Conservation (phyloP, 2,329 filamentous ascomycete genomes). For the Dactylellina leptospora region DNA sequence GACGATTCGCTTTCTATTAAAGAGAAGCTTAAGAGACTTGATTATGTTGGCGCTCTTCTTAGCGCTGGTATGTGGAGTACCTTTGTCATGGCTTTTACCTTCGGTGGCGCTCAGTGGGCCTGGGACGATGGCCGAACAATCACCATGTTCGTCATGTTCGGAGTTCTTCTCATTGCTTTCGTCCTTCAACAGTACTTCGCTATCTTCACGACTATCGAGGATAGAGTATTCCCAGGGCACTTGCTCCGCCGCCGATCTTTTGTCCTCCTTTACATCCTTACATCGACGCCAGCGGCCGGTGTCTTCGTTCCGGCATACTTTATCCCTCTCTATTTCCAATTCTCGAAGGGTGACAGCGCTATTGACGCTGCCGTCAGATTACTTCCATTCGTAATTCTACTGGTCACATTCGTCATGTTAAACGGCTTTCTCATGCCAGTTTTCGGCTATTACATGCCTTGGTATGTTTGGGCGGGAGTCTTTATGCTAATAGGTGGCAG, state of each 20-base stretch:
- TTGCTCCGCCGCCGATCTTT: constrained; percentile 61
- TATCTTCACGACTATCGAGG: constrained; percentile 62
- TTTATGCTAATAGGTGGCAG: constrained; percentile 58
- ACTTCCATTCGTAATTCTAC: constrained; percentile 61
- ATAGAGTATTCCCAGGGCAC: constrained; percentile 65
- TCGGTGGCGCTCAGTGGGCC: constrained; percentile 64
- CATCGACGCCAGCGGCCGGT: constrained; percentile 59
- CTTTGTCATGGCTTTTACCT: constrained; percentile 65
- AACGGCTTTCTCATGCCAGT: constrained; percentile 61
- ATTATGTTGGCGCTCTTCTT: constrained; percentile 64
- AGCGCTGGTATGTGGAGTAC: constrained; percentile 61
- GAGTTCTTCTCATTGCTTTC: constrained; percentile 62
- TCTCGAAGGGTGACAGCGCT: constrained; percentile 62
- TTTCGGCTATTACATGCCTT: constrained; percentile 61
- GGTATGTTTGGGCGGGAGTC: constrained; percentile 60
- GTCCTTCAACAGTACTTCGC: constrained; percentile 62
- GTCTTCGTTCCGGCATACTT: constrained; percentile 65
- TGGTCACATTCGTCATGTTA: constrained; percentile 59
- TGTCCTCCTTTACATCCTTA: constrained; percentile 63
- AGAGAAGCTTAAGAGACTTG: constrained; percentile 60
- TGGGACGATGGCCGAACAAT: constrained; percentile 65
- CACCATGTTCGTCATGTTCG: constrained; percentile 64
- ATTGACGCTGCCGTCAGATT: constrained; percentile 62
- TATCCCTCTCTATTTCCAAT: constrained; percentile 68
- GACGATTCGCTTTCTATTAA: constrained; percentile 35